Evolutionary conservation across 306 rosid species (phyloP).

Genomic region (Alnus rubra): DNA sequence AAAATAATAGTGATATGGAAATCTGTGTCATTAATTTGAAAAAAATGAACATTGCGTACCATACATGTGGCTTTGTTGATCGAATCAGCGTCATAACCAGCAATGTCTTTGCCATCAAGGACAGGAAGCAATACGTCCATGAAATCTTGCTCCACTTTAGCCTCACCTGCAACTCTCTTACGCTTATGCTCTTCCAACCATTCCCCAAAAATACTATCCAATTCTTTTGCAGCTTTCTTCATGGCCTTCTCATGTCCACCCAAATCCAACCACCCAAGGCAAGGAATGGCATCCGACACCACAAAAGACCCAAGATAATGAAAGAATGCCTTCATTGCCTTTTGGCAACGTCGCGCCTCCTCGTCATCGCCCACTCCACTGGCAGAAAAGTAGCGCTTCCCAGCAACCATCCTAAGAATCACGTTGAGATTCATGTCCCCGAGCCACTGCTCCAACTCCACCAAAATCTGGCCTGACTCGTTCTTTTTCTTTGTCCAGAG

Average conservation of each 20-base stretch:
- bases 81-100: slow-evolving; percentile 36
- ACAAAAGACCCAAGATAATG: slow-evolving; percentile 19
- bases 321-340: slow-evolving; percentile 17
- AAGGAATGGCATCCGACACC: slow-evolving; percentile 44
- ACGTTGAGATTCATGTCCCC: slow-evolving; percentile 38
- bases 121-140: slow-evolving; percentile 36
- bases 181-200: slow-evolving; percentile 55
- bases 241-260: slow-evolving; percentile 42
- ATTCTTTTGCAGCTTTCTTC: slow-evolving; percentile 31
- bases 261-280: slow-evolving; percentile 40
- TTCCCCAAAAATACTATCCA: slow-evolving; percentile 4
- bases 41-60: slow-evolving; percentile 26
- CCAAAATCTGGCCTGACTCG: not conserved
- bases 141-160: slow-evolving; percentile 30
- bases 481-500: slow-evolving; percentile 26
- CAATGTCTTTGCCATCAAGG: slow-evolving; percentile 9
- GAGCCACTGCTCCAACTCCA: slow-evolving; percentile 45
- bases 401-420: slow-evolving; percentile 33
- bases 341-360: slow-evolving; percentile 1
- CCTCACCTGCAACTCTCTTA: not conserved
- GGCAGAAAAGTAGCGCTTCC: slow-evolving; percentile 30
- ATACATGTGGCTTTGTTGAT: slow-evolving; percentile 47
- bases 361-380: not conserved
- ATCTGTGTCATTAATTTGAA: too few species aligned
- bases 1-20: too few species aligned